Percentiles rank a stretch among this genome's conserved stretches.
Conservation (phyloP, 2,329 filamentous ascomycete genomes). For the Mycosphaerelloides madeirae region DNA sequence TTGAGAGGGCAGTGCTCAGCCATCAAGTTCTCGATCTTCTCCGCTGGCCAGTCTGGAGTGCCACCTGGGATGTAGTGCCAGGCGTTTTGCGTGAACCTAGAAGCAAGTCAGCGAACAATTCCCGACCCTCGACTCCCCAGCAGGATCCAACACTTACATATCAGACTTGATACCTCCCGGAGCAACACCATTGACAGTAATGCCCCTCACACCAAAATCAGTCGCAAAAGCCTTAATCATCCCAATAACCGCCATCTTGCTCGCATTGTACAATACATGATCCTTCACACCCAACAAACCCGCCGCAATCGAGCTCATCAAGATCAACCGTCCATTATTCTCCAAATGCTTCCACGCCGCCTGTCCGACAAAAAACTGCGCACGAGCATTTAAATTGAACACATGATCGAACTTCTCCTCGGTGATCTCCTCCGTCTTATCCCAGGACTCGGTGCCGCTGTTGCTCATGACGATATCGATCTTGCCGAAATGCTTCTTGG, state of each 20-base stretch:
- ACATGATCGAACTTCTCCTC: slow-evolving; percentile 69
- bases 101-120: slow-evolving; percentile 33
- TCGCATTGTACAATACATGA: slow-evolving; percentile 67
- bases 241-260: slow-evolving; percentile 68
- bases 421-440: slow-evolving; percentile 62
- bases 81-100: slow-evolving; percentile 61
- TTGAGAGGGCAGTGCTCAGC: slow-evolving; percentile 47
- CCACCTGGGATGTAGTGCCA: slow-evolving; percentile 42
- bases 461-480: slow-evolving; percentile 51
- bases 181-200: slow-evolving; percentile 69
- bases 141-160: slow-evolving; percentile 44
- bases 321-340: slow-evolving; percentile 65
- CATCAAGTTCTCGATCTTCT: slow-evolving; percentile 49
- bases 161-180: slow-evolving; percentile 70
- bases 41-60: slow-evolving; percentile 45
- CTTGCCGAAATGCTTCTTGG: slow-evolving; percentile 39
- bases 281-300: slow-evolving; percentile 63
- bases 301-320: slow-evolving; percentile 68
- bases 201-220: slow-evolving; percentile 62
- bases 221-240: slow-evolving; percentile 68
- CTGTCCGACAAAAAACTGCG: slow-evolving; percentile 74
- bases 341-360: slow-evolving; percentile 67
- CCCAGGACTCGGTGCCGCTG: slow-evolving; percentile 61
- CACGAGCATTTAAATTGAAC: slow-evolving; percentile 63
- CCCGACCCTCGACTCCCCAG: background rate